Conservation (phyloP, 2,329 filamentous ascomycete species). For the Cercospora zeina region DNA sequence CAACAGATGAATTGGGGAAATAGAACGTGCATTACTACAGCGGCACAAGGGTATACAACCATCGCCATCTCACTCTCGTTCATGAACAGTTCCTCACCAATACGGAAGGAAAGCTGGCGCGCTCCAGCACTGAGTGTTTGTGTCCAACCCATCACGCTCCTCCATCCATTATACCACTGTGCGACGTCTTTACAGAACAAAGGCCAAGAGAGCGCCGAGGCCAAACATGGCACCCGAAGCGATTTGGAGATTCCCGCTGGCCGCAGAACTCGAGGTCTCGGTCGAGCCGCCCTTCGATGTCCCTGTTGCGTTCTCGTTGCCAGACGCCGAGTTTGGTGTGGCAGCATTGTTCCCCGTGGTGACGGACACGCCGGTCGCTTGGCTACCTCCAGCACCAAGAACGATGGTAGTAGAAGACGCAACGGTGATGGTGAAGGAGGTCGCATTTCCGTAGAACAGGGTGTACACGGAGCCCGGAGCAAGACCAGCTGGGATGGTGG, state of each 20-base stretch:
- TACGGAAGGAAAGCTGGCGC: not conserved
- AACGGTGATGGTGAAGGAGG: conserved; percentile 40
- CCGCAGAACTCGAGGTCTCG: conserved; percentile 30
- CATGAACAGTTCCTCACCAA: conserved; percentile 2
- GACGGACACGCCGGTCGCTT: conserved; percentile 10
- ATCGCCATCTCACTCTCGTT: not conserved
- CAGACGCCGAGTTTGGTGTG: conserved; percentile 8
- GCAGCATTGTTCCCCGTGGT: not conserved
- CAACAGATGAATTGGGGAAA: not conserved
- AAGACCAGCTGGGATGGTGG: conserved; percentile 46
- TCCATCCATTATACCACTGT: not conserved
- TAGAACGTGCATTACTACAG: not conserved
- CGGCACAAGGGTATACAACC: conserved; percentile 9
- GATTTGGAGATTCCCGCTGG: conserved; percentile 36
- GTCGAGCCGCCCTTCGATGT: conserved; percentile 24
- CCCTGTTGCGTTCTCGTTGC: conserved; percentile 21
- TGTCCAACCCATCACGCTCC: not conserved
- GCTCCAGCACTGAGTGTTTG: not conserved
- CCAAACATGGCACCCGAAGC: conserved; percentile 41
- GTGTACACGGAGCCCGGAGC: conserved; percentile 37
- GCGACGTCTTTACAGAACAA: conserved; percentile 39
- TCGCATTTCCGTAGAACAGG: conserved; percentile 33
- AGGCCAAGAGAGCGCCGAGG: conserved; percentile 43
- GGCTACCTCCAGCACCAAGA: conserved; percentile 25
- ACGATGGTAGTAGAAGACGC: conserved; percentile 38